Base-by-base conservation (phyloP, 116 monocot species). In the Dioscorea cayenensis region DNA sequence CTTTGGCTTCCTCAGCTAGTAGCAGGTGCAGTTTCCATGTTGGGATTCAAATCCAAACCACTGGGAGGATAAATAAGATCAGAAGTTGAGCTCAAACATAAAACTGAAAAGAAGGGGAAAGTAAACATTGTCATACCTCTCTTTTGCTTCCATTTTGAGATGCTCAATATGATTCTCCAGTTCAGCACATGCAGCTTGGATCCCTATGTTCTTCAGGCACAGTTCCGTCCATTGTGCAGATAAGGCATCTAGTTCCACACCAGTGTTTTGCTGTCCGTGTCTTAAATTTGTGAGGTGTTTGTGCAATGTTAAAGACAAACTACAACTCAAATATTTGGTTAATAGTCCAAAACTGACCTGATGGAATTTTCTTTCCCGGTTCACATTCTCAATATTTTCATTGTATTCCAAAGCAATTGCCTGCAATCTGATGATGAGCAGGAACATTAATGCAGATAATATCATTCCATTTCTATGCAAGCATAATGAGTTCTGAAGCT, bases 321-420 rank as follows among this genome's bases (percentile, higher is more conserved):
- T 55, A 55, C n/a, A n/a, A n/a, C 17, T 55, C 55, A 55, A 16
- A 55, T n/a, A 55, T 16, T 55, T 16, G 55, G 13, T 55, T 19
- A 51, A 17, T 8, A 17, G 7, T 32, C 32, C 22, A 74, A 72
- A 43, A 19, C 62, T 63, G 18, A 94, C 99, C 92, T 99, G 99
- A 68, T 94, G 94, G 49, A 87, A 94, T 80, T 99, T 99, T 63
- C 99, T 91, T 66, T 94, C 94, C 19, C 91, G 85, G 66, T 99
- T 99, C 63, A 92, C 91, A 50, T 69, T 74, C 83, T 94, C 99
- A 73, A 92, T 94, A 80, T 67, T 89, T 75, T 87, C 78, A 74
- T 94, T 84, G 68, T 84, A 87, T 68, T 88, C 87, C 70, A 75
- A 12, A 43, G 94, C 91, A 66, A 78, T 67, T 27, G 79, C 78